Base-by-base conservation (phyloP, 1,139 yeast genomes). In the Zygosaccharomyces sapae region DNA sequence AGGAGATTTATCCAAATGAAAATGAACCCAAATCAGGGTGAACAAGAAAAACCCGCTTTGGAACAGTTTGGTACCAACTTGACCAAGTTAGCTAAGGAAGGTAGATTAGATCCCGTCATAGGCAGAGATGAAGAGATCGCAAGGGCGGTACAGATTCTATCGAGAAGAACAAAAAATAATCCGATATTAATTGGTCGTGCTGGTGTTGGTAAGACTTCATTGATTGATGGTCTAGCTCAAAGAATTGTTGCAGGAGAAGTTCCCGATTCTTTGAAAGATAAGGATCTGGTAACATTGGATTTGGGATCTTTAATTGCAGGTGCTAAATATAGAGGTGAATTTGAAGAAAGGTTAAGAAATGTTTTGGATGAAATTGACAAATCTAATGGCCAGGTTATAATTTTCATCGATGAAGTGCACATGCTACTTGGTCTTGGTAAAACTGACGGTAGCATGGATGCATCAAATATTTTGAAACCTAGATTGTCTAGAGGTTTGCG, bases 241-340 rank as follows among this genome's bases (percentile, higher is more conserved):
- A 71, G 97, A 58, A 89, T 92, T 47, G 80, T 87, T 12, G 80
- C 86, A 49, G 92, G 92, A 7, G 96, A 89, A 61, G 98, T 92
- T 1, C 98, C 98, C 0, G 97, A 92, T 52, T 80, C 89, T 43
- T 82, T 92, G 83, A 86, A 87, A 62, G 81, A 85, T 49, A 90
- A 92, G 66, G 78, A 80, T 53, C 83, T 92, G 25, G 77, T 89
- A 38, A 81, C 97, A 0, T 72, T 92, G 45, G 98, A 92, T 65
- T 72, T 90, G 49, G 49, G 51, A 16, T 48, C 98, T 1, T 78
- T 92, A 61, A 90, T 95, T 49, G 98, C 98, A 5, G 99, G 99
- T 69, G 97, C 98, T 46, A 92, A 92, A 66, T 90, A 88, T 69
- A 95, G 90, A 69, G 99, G 99, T 70, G 98, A 92, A 65, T 92